Evolutionary conservation across 768 basidiomycete genomes (phyloP), one percentile per base, ranked within the genome.

Genomic region (Hemileccinum rubropunctum): DNA sequence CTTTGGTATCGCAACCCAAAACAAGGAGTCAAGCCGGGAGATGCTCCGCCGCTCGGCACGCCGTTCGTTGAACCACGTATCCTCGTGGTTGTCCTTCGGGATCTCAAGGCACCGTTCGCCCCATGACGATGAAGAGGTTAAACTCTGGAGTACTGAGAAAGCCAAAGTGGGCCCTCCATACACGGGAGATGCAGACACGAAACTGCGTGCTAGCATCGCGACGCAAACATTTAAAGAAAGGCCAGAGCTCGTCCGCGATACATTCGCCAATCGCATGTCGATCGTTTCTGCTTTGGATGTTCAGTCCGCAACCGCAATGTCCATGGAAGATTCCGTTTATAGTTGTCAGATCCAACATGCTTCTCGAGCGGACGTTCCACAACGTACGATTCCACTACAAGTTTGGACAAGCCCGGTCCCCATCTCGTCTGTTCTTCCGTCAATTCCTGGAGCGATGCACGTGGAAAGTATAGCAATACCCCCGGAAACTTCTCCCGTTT

Each of bases 401-500:
- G 37, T 47, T 26, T 47, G 33, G 40, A 45, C 42, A 8, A 43
- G 37, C 18, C 20, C 39, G 0, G 15, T n/a, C 4, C 30, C 40
- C 20, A n/a, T 35, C 34, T 42, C 45, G 5, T 44, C 54, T 21
- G 1, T 17, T 17, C 21, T 43, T 47, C 41, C 48, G 9, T 37
- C 48, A n/a, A 27, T 21, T 15, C 15, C 42, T 18, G 38, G 36
- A 34, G 28, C 20, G 27, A 45, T 46, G 12, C 14, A 23, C 9
- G 20, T 30, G 1, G 50, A 34, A 39, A 47, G 45, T 9, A 39
- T 41, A 30, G 38, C 26, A 18, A 30, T 20, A 17, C 17, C 39
- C 14, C 45, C 48, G 28, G 51, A 12, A 40, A 67, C 69, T 42
- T 77, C 77, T 13, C 77, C 79, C 3, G 58, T 79, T 7, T 77